Percentiles rank a stretch among this genome's conserved stretches.
phyloP scores from a whole-genome alignment of 768 basidiomycete genomes.

The Punctularia strigosozonata region DNA sequence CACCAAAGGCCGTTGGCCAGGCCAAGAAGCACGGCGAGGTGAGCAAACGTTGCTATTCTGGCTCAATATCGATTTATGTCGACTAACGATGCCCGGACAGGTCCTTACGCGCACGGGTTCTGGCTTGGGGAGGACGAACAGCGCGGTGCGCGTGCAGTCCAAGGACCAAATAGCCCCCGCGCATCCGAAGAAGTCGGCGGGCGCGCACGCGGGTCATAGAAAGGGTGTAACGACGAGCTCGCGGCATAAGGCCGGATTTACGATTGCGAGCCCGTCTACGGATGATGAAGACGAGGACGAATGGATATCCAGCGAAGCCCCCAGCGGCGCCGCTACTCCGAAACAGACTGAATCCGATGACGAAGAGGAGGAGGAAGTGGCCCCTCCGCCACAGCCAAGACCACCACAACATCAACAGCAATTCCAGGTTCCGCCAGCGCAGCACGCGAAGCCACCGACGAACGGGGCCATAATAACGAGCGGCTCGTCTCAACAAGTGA shows the following conservation, averaged over 20 bases:
- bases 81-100: slow-evolving; percentile 2
- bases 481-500: too few species aligned
- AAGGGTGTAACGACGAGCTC: slow-evolving; percentile 2
- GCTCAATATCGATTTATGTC: neutral
- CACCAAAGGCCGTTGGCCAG: slow-evolving; percentile 34
- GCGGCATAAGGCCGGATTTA: slow-evolving; percentile 40
- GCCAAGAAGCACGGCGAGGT: slow-evolving; percentile 34
- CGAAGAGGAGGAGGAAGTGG: slow-evolving; percentile 9
- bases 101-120: slow-evolving; percentile 5
- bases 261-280: slow-evolving; percentile 37
- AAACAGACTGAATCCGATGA: slow-evolving; percentile 35
- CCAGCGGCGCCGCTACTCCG: slow-evolving; percentile 65
- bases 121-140: slow-evolving; percentile 13
- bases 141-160: slow-evolving; percentile 14
- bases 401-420: slow-evolving; percentile 7
- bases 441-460: slow-evolving; percentile 4
- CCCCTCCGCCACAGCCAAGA: slow-evolving; percentile 15
- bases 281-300: slow-evolving; percentile 51
- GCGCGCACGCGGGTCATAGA: slow-evolving; percentile 2
- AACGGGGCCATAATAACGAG: too few species aligned
- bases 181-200: slow-evolving; percentile 1
- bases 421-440: slow-evolving; percentile 4
- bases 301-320: slow-evolving; percentile 71
- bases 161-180: slow-evolving; percentile 14
- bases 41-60: slow-evolving; percentile 8